A percentile compares a stretch with the other conserved stretches of the same genome.
Conservation (phyloP, 73 alveolate species). For the Symbiodinium pilosum region DNA sequence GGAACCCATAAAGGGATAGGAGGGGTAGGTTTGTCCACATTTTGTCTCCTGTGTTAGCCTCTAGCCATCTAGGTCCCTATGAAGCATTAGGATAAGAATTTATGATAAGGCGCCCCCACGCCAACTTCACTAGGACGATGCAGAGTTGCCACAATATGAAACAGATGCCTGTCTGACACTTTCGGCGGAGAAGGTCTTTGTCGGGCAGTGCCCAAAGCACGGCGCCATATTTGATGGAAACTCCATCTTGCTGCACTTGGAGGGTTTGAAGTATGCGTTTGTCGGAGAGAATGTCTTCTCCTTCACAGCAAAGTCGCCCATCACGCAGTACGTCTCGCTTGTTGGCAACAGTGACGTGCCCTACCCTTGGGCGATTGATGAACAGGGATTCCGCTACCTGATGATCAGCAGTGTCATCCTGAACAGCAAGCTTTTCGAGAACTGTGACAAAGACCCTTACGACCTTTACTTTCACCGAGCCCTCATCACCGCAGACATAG, state of each 20-base stretch:
- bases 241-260: slow-evolving; percentile 78
- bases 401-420: slow-evolving; percentile 35
- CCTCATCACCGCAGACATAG: slow-evolving; percentile 44
- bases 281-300: slow-evolving; percentile 71
- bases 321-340: slow-evolving; percentile 59
- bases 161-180: slow-evolving; percentile 12
- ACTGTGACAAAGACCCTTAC: slow-evolving; percentile 32
- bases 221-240: slow-evolving; percentile 57
- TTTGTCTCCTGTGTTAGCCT: too few species aligned
- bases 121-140: too few species aligned
- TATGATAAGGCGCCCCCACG: too few species aligned
- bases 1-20: too few species aligned
- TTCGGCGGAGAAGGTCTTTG: slow-evolving; percentile 53
- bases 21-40: too few species aligned
- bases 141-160: too few species aligned
- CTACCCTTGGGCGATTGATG: slow-evolving; percentile 89
- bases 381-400: slow-evolving; percentile 27
- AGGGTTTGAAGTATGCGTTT: slow-evolving; percentile 69
- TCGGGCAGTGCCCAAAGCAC: slow-evolving; percentile 74
- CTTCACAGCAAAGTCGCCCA: slow-evolving; percentile 67
- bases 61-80: too few species aligned
- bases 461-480: slow-evolving; percentile 38
- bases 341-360: slow-evolving; percentile 89
- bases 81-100: too few species aligned
- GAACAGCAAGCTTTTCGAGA: slow-evolving; percentile 82